Percentiles rank a stretch among this genome's conserved stretches.
These are phyloP conservation scores for Vinca major DNA, from an alignment of 305 asterid genomes.

Conservation along the genomic window DNA sequence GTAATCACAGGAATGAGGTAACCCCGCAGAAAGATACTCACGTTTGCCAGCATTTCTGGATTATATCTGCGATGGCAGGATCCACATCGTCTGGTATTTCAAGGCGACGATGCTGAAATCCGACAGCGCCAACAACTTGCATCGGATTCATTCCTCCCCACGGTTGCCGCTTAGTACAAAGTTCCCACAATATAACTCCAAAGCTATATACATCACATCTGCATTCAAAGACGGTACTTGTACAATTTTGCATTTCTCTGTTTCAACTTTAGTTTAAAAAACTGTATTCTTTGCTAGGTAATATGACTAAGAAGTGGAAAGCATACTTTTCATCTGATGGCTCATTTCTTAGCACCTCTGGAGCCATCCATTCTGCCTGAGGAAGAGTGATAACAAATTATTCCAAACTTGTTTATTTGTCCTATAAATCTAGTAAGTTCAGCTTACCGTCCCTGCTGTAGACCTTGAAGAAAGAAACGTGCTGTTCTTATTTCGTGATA, in stretches of 20 bases:
- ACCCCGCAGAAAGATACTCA: too few species aligned
- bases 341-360: constrained; percentile 94
- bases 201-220: constrained; percentile 92
- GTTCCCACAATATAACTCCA: constrained; percentile 95
- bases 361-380: constrained; percentile 99
- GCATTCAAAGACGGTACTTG: constrained; percentile 29
- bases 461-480: constrained; percentile 96
- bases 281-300: too few species aligned
- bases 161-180: constrained; percentile 81
- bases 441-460: constrained; percentile 95
- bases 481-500: constrained; percentile 89
- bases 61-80: constrained; percentile 64
- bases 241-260: neutral
- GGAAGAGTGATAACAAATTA: constrained; percentile 24
- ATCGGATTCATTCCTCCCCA: constrained; percentile 99
- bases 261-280: neutral
- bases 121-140: constrained; percentile 99
- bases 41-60: constrained; percentile 65
- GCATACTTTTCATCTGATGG: constrained; percentile 92
- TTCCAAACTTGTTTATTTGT: neutral
- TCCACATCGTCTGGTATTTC: constrained; percentile 81
- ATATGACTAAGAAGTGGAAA: constrained; percentile 12
- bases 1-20: too few species aligned
- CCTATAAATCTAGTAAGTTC: constrained; percentile 2
- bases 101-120: constrained; percentile 94